Conservation (phyloP, 2,329 filamentous ascomycete genomes). For the Onygenales sp. region DNA sequence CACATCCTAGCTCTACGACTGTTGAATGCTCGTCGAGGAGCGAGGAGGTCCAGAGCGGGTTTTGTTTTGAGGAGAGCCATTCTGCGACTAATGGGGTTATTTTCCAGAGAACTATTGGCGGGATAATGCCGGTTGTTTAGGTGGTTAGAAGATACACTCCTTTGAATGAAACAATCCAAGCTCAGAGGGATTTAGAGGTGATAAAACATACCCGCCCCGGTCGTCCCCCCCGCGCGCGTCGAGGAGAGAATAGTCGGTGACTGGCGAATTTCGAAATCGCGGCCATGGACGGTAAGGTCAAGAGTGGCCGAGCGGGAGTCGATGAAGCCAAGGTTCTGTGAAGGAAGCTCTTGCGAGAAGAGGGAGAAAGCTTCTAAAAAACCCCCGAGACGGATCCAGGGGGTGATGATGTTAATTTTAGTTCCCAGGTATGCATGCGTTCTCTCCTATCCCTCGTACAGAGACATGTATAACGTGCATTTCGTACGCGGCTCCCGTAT, state of each 20-base stretch:
- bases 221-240: slow-evolving; percentile 61
- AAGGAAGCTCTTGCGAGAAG: slow-evolving; percentile 66
- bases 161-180: background rate
- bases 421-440: background rate
- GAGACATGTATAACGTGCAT: background rate
- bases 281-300: slow-evolving; percentile 57
- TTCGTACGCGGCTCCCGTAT: background rate
- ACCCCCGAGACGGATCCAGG: background rate
- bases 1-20: slow-evolving; percentile 78
- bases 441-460: background rate
- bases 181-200: background rate
- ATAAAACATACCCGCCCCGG: slow-evolving; percentile 50
- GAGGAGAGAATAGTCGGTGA: slow-evolving; percentile 76
- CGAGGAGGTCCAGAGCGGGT: slow-evolving; percentile 50
- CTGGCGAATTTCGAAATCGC: slow-evolving; percentile 69
- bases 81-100: slow-evolving; percentile 73
- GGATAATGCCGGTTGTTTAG: slow-evolving; percentile 4
- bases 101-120: slow-evolving; percentile 68
- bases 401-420: background rate
- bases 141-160: slow-evolving; percentile 4
- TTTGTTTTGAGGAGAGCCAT: slow-evolving; percentile 59
- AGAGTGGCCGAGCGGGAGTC: slow-evolving; percentile 58
- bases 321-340: slow-evolving; percentile 75
- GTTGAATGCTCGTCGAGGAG: slow-evolving; percentile 47
- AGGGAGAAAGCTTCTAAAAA: slow-evolving; percentile 72